These are phyloP conservation scores for Mortierella antarctica DNA, from an alignment of 192 early-diverging fungal species.

Conservation along the genomic window DNA sequence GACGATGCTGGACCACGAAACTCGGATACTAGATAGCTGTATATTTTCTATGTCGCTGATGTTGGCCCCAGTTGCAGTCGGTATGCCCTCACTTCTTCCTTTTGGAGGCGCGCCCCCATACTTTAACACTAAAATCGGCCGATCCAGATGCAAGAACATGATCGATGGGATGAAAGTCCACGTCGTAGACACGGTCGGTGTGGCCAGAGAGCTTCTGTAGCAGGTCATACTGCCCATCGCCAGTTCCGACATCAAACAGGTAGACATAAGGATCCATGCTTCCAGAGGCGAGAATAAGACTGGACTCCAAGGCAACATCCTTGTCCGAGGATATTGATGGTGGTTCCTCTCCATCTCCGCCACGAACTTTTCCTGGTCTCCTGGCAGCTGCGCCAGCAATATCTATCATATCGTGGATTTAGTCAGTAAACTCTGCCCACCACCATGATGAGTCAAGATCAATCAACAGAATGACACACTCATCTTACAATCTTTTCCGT, in stretches of 20 bases:
- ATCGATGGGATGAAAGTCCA: constrained; percentile 90
- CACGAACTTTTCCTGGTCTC: constrained; percentile 39
- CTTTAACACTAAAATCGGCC: constrained; percentile 84
- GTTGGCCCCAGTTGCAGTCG: background rate
- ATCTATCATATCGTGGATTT: constrained; percentile 9
- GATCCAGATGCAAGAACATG: constrained; percentile 85
- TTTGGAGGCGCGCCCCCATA: constrained; percentile 71
- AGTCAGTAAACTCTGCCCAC: background rate
- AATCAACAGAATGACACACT: too few relatives aligned
- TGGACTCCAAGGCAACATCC: constrained; percentile 60
- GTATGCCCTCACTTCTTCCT: constrained; percentile 49
- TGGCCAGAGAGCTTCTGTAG: constrained; percentile 91
- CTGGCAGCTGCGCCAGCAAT: constrained; percentile 41
- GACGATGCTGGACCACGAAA: background rate
- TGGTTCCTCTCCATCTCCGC: constrained; percentile 32
- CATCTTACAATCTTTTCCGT: constrained; percentile 72
- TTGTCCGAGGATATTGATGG: constrained; percentile 38
- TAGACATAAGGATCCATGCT: constrained; percentile 87
- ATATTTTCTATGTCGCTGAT: background rate
- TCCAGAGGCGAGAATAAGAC: constrained; percentile 81
- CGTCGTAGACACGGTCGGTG: constrained; percentile 92
- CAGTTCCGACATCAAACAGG: constrained; percentile 71
- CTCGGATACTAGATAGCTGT: too few relatives aligned
- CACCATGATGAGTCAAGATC: background rate
- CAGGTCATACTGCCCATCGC: constrained; percentile 65